phyloP scores from a whole-genome alignment of 768 basidiomycete species.

The Phlebiopsis flavidoalba region DNA sequence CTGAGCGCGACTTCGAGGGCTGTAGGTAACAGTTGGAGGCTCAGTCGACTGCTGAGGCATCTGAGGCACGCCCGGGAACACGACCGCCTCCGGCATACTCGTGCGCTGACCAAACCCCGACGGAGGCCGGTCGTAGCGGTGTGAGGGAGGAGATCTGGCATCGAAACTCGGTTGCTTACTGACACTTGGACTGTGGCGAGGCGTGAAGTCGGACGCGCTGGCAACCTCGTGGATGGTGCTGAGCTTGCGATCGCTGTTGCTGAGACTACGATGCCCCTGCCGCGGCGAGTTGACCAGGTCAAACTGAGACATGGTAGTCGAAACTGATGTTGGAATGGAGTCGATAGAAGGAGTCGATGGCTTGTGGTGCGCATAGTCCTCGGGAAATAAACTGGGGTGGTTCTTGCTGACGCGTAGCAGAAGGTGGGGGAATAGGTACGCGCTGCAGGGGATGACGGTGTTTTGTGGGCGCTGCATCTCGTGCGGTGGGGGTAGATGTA shows the following conservation, averaged over 20 bases:
- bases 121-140: not conserved
- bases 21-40: not conserved
- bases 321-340: constrained; percentile 14
- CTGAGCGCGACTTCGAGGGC: constrained; percentile 4
- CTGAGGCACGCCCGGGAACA: constrained; percentile 13
- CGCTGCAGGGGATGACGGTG: not conserved
- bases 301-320: constrained; percentile 21
- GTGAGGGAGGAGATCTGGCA: not conserved
- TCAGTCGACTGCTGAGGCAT: not conserved
- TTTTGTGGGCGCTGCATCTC: constrained; percentile 8
- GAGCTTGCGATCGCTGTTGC: constrained; percentile 13
- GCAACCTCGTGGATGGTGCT: constrained; percentile 22
- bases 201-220: constrained; percentile 21
- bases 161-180: not conserved
- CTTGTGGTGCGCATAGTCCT: constrained; percentile 15
- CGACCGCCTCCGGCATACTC: constrained; percentile 15
- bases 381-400: not conserved
- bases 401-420: not conserved
- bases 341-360: constrained; percentile 15
- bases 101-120: not conserved
- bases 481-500: constrained; percentile 15
- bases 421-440: constrained; percentile 15
- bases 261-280: constrained; percentile 2
- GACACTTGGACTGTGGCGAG: constrained; percentile 17
- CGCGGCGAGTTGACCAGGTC: constrained; percentile 19